Percentiles rank a stretch among this genome's conserved stretches.
Evolutionary conservation across 2,329 filamentous ascomycete genomes (phyloP).

Genomic region (Passalora sequoiae): DNA sequence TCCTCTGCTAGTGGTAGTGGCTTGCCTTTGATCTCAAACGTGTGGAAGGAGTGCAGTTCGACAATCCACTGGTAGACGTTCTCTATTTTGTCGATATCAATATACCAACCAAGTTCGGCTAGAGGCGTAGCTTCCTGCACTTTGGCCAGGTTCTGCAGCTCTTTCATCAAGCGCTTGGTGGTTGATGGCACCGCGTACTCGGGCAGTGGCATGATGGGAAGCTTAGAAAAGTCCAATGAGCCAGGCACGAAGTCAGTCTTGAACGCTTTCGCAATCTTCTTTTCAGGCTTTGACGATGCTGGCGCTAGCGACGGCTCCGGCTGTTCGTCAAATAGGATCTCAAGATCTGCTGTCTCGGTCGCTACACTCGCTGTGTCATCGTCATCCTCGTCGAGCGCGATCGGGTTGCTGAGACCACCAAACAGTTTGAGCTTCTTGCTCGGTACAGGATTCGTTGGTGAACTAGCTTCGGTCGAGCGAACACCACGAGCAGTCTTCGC

Average conservation of each 20-base stretch:
- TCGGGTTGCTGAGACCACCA: constrained; percentile 33
- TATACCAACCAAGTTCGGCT: constrained; percentile 75
- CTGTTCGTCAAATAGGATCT: constrained; percentile 35
- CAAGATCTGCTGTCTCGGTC: constrained; percentile 47
- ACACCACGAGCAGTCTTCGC: constrained; percentile 30
- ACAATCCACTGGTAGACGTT: constrained; percentile 91
- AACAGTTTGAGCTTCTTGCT: constrained; percentile 23
- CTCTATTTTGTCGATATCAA: constrained; percentile 59
- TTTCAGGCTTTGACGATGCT: not conserved
- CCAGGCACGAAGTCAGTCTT: constrained; percentile 64
- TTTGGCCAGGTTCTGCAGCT: constrained; percentile 60
- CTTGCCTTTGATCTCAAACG: constrained; percentile 24
- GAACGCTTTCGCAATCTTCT: not conserved
- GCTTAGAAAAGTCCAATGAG: constrained; percentile 53
- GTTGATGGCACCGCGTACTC: constrained; percentile 59
- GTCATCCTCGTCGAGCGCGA: constrained; percentile 34
- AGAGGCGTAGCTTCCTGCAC: constrained; percentile 57
- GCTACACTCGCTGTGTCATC: constrained; percentile 44
- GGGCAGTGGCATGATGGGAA: constrained; percentile 63
- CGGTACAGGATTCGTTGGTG: constrained; percentile 12
- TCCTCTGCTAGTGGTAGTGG: constrained; percentile 65
- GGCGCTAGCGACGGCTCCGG: constrained; percentile 6
- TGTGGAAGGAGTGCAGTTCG: constrained; percentile 72
- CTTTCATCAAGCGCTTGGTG: constrained; percentile 58
- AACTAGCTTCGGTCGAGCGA: not conserved